A percentile compares a stretch with the other conserved stretches of the same genome.
phyloP scores from a whole-genome alignment of 345 rosid genomes.

The Angophora floribunda region DNA sequence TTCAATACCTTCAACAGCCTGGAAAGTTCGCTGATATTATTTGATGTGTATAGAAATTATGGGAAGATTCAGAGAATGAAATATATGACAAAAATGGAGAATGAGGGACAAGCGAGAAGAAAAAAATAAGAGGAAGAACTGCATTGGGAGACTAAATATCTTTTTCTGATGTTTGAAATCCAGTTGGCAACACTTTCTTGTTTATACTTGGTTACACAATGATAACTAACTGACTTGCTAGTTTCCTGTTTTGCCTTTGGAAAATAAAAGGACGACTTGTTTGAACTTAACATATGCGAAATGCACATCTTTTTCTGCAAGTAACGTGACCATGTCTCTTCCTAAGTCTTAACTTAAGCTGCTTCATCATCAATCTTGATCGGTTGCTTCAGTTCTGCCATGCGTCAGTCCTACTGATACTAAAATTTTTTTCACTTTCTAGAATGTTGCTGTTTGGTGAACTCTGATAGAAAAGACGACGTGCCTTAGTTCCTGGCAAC shows the following conservation, averaged over 20 bases:
- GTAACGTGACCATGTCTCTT: background rate
- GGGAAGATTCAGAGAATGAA: background rate
- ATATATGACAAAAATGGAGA: background rate
- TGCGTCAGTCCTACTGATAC: background rate
- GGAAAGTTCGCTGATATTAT: background rate
- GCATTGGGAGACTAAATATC: background rate
- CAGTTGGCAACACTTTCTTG: background rate
- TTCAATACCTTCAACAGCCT: background rate
- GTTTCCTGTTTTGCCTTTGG: background rate
- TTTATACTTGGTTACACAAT: background rate
- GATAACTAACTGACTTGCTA: background rate
- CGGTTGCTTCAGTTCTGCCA: background rate
- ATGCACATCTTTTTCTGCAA: background rate
- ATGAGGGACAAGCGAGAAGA: background rate
- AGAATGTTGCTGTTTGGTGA: background rate
- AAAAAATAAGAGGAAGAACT: background rate
- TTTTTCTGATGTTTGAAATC: background rate
- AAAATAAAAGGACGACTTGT: background rate
- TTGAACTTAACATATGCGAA: background rate
- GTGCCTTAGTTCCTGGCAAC: background rate
- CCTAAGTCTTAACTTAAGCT: background rate
- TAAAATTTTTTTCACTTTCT: background rate
- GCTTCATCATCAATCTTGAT: background rate
- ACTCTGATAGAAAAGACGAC: background rate
- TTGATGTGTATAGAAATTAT: background rate